These are phyloP conservation scores for Mixia osmundae DNA, from an alignment of 1,284 basidiomycete species.

Conservation along the genomic window DNA sequence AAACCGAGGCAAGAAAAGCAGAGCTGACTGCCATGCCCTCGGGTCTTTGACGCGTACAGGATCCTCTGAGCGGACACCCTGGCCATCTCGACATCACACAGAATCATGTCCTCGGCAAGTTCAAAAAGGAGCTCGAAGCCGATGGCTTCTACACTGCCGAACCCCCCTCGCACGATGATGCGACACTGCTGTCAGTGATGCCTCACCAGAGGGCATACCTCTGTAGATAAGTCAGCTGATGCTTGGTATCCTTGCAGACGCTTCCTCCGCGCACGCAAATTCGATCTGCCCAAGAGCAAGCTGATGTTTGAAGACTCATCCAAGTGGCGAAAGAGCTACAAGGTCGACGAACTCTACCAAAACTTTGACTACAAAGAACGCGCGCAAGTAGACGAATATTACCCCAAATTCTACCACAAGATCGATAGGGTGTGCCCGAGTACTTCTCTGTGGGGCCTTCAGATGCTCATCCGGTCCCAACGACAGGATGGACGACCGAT, in stretches of 20 bases:
- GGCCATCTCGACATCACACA: conserved; percentile 55
- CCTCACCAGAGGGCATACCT: background rate
- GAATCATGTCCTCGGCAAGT: conserved; percentile 41
- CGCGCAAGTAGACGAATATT: conserved; percentile 49
- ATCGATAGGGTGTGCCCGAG: conserved; percentile 47
- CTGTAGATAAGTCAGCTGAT: background rate
- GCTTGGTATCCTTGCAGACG: conserved; percentile 11
- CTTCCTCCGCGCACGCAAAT: conserved; percentile 80
- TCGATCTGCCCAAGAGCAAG: conserved; percentile 60
- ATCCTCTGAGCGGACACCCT: conserved; percentile 53
- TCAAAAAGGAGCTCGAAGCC: conserved; percentile 18
- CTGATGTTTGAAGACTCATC: conserved; percentile 62
- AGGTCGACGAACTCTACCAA: conserved; percentile 61
- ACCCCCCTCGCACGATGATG: conserved; percentile 41
- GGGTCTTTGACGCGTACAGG: too few species aligned
- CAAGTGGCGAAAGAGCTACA: conserved; percentile 73
- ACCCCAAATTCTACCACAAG: conserved; percentile 42
- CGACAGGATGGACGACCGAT: conserved; percentile 72
- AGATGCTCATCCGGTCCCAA: background rate
- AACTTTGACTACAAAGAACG: conserved; percentile 78
- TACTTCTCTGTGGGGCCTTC: background rate
- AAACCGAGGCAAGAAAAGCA: too few species aligned
- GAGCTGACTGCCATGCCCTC: too few species aligned
- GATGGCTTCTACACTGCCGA: conserved; percentile 23
- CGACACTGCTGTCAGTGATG: conserved; percentile 39